Percentiles rank a stretch among this genome's conserved stretches.
phyloP scores from a whole-genome alignment of 2,329 filamentous ascomycete species.

The Tothia fuscella region DNA sequence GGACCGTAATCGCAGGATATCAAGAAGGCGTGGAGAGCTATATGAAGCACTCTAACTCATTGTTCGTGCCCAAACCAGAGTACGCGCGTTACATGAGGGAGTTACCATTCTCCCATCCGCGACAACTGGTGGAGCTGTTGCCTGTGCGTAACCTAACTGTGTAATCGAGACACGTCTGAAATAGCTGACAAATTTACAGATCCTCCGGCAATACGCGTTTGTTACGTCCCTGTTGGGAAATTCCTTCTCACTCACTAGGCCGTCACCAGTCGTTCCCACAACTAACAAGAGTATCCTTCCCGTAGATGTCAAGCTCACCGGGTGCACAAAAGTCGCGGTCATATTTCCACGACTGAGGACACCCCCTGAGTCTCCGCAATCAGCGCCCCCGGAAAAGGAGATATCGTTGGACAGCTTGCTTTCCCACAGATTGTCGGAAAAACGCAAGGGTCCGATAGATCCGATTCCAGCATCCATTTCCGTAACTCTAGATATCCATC shows the following conservation, averaged over 20 bases:
- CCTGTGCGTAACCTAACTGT: conserved; percentile 29
- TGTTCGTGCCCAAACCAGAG: conserved; percentile 62
- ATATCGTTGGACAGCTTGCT: background rate
- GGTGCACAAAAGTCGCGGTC: conserved; percentile 25
- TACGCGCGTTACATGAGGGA: conserved; percentile 55
- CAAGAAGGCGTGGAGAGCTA: background rate
- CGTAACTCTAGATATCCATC: conserved; percentile 46
- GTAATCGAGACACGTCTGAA: background rate
- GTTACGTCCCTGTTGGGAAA: conserved; percentile 52
- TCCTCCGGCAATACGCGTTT: conserved; percentile 63
- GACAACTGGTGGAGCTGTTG: conserved; percentile 62
- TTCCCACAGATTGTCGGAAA: background rate
- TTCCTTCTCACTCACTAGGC: conserved; percentile 37
- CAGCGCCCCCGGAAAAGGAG: conserved; percentile 30
- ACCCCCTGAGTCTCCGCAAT: conserved; percentile 29
- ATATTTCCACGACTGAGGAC: conserved; percentile 36
- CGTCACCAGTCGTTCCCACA: background rate
- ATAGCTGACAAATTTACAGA: conserved; percentile 2
- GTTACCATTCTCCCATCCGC: conserved; percentile 66
- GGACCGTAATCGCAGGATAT: background rate
- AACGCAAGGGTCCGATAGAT: background rate
- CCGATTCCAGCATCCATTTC: conserved; percentile 22
- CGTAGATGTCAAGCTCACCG: conserved; percentile 7
- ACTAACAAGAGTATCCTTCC: background rate
- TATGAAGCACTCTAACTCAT: conserved; percentile 39